phyloP scores from a whole-genome alignment of 768 basidiomycete genomes.

The Boletus pseudo-olivaceus region DNA sequence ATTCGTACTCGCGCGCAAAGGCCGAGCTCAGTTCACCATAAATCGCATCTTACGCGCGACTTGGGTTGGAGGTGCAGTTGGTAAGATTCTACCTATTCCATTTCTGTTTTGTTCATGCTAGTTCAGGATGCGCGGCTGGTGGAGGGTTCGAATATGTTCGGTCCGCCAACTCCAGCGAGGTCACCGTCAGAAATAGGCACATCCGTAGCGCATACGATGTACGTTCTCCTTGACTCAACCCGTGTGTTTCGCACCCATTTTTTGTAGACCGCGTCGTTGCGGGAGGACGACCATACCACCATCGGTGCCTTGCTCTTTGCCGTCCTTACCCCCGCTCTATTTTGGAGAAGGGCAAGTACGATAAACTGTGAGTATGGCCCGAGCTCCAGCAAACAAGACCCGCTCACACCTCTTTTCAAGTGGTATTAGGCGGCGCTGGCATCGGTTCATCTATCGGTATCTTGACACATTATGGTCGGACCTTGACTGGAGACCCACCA shows the following conservation, averaged over 20 bases:
- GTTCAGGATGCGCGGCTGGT: conserved; percentile 38
- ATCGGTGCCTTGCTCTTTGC: conserved; percentile 66
- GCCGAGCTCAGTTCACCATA: conserved; percentile 50
- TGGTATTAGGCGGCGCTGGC: conserved; percentile 69
- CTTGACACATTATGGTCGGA: conserved; percentile 52
- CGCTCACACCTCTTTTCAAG: conserved; percentile 33
- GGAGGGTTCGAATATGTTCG: conserved; percentile 62
- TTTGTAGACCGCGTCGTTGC: conserved; percentile 50
- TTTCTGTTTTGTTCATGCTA: background rate
- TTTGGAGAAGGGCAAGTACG: conserved; percentile 65
- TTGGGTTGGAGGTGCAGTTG: conserved; percentile 65
- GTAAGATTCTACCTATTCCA: conserved; percentile 20
- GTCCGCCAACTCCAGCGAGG: conserved; percentile 50
- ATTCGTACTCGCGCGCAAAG: conserved; percentile 51
- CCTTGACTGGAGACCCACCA: conserved; percentile 52
- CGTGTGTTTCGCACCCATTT: background rate
- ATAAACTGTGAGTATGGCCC: conserved; percentile 51
- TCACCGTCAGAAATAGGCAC: conserved; percentile 46
- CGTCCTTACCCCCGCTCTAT: conserved; percentile 61
- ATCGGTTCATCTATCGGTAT: conserved; percentile 61
- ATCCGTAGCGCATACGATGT: conserved; percentile 60
- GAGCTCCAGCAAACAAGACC: background rate
- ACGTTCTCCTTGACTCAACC: conserved; percentile 10
- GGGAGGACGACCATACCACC: conserved; percentile 71
- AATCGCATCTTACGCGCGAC: conserved; percentile 68